Base-by-base conservation (phyloP, 176 grass and related monocot genomes). In the Raddia distichophylla region DNA sequence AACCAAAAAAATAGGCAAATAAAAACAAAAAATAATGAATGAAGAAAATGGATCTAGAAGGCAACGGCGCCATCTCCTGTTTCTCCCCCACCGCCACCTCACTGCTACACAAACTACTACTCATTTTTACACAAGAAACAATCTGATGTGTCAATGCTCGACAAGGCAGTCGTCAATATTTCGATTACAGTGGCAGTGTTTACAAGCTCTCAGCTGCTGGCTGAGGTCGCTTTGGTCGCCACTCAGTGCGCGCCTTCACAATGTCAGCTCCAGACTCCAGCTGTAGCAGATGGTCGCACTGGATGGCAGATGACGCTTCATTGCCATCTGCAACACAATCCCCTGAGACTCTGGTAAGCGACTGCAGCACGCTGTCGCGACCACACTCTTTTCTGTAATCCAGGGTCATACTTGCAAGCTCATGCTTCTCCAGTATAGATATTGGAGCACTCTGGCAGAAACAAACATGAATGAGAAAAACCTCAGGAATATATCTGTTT, bases 311-410 rank as follows among this genome's bases (percentile, higher is more conserved):
- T 46, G 10, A 10, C 59, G 76, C 87, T 19, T 47, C 20, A n/a
- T 81, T 71, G 6, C 22, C 78, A 11, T 84, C 89, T 1, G 22
- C 22, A 32, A 1, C 33, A 1, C 74, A 73, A 27, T 87, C 82
- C 0, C 75, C 75, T 14, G 85, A 83, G 0, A 93, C 88, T 7
- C 83, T 80, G 48, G 97, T 91, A 22, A 91, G 80, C 1, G 97
- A 99, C 80, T 95, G 91, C 67, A 99, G 91, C 63, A 91, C 85
- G 7, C 93, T 99, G 74, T 95, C 97, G 3, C 84, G 82, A 1
- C 93, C 90, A 5, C 97, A 99, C 59, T 99, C 97, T 77, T 92
- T 99, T 86, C 91, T 91, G 83, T 99, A 99, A 27, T 99, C 97
- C 76, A 99, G 80, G 15, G 89, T 99, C 89, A 99, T 88, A 69